A percentile compares a stretch with the other conserved stretches of the same genome.
Evolutionary conservation across 306 rosid species (phyloP).

Genomic region (Cercis canadensis): DNA sequence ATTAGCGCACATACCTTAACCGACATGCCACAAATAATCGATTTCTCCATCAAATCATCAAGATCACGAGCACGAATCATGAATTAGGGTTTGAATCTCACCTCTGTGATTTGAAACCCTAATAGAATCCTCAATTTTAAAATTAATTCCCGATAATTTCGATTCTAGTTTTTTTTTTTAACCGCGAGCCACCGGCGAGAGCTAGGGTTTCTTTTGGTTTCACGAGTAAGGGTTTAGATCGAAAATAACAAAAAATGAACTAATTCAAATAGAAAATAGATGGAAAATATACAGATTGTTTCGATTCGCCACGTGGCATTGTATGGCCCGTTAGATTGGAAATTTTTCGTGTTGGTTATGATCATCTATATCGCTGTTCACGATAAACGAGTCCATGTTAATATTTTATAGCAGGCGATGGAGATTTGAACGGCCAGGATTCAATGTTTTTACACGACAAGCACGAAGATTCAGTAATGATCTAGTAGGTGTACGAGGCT

Average conservation of each 20-base stretch:
- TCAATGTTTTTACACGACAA: background rate
- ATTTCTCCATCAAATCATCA: conserved; percentile 40
- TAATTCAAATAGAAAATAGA: conserved; percentile 22
- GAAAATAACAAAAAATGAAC: conserved; percentile 43
- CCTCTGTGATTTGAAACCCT: conserved; percentile 65
- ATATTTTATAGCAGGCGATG: background rate
- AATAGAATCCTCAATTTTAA: conserved; percentile 47
- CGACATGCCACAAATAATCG: conserved; percentile 34
- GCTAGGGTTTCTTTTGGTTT: conserved; percentile 78
- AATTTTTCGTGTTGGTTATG: background rate
- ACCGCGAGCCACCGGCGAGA: conserved; percentile 65
- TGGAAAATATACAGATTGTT: background rate
- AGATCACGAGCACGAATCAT: conserved; percentile 53
- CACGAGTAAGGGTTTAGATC: conserved; percentile 54
- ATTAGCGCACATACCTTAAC: conserved; percentile 59
- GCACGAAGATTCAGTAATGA: conserved; percentile 17
- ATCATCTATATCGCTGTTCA: background rate
- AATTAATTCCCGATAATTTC: conserved; percentile 44
- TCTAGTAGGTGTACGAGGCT: conserved; percentile 9
- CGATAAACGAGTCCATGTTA: background rate
- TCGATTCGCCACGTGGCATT: conserved; percentile 41
- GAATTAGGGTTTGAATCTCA: conserved; percentile 58
- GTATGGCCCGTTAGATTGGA: conserved; percentile 28
- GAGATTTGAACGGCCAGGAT: conserved; percentile 23
- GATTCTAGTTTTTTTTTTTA: conserved; percentile 30